Conservation (phyloP, 106 monocot species). For the Alisma plantagoaquatica region DNA sequence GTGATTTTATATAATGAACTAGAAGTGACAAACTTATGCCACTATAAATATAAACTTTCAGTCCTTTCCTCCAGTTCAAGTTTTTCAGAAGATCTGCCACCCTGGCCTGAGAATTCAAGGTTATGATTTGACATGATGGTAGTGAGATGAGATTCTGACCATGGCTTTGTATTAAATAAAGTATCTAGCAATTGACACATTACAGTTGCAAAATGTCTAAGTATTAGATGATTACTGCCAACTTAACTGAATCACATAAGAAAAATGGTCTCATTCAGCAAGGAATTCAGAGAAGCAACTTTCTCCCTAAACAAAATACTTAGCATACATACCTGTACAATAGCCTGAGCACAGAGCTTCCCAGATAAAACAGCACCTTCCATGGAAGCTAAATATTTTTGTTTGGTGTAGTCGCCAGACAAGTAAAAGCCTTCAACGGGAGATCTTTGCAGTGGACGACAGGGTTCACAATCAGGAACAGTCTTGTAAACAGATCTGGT, state of each 20-base stretch:
- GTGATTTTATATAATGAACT: background rate
- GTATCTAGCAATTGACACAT: too few relatives aligned
- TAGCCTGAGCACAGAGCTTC: constrained; percentile 87
- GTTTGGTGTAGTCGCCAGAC: constrained; percentile 95
- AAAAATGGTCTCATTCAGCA: too few relatives aligned
- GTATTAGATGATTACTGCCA: background rate
- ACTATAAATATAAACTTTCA: background rate
- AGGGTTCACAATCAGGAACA: constrained; percentile 81
- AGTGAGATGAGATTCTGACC: background rate
- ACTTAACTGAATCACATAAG: background rate
- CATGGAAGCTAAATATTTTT: constrained; percentile 99
- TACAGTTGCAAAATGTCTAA: too few relatives aligned
- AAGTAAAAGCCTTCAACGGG: constrained; percentile 91
- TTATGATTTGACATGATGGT: background rate
- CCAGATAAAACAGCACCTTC: constrained; percentile 98
- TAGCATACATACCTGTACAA: constrained; percentile 47
- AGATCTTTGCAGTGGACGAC: constrained; percentile 90
- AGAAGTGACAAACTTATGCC: background rate
- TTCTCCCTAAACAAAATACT: background rate
- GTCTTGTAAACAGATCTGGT: constrained; percentile 96
- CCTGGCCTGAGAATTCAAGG: background rate
- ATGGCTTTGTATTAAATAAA: too few relatives aligned
- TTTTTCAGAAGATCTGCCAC: background rate
- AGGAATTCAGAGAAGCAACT: too few relatives aligned
- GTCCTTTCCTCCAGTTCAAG: background rate